Base-by-base conservation (phyloP, 2,329 filamentous ascomycete species). In the Pochonia chlamydosporia region DNA sequence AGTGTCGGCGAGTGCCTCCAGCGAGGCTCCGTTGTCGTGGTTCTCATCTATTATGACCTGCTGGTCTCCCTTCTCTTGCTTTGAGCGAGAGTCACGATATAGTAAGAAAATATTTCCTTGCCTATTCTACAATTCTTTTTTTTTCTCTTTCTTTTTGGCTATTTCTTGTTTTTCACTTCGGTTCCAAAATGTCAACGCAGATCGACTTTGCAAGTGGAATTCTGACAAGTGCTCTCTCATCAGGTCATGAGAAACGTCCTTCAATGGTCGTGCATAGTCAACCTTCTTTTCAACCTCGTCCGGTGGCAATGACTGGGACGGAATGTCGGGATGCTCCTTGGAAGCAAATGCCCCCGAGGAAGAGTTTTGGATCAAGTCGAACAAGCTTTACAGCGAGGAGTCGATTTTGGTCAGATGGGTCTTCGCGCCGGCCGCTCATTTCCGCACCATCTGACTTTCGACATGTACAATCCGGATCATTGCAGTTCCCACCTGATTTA, bases 401-500 rank as follows among this genome's bases (percentile, higher is more conserved):
- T 58, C 66, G 69, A 46, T 64, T 74, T 56, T 65, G 69, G 55
- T 68, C 73, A 49, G 66, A 70, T 49, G 64, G 68, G 44, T 64
- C 69, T 37, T 65, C 73, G 58, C 76, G 73, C 63, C 69, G 75
- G 62, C 74, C 75, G 59, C 68, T 69, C 50, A 84, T 84, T 56
- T 82, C 79, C 36, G 69, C 69, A 18, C 81, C 81, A 3, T 73
- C 73, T 41, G 70, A 84, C 60, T 84, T 84, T 56, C 75, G 74
- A 40, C 81, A 84, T 64, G 55, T 84, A 42, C 65, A 75, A 46
- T 75, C 74, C 16, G 69, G 68, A 40, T 65, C 71, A n/a, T 67
- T 67, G 48, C 67, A 70, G 41, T 64, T 68, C 44, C 60, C 64
- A 21, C 23, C 40, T 24, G 50, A 41, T 3, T 39, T 39, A n/a